These are phyloP conservation scores for Pilasporangium apinafurcum DNA, from an alignment of 352 stramenopile species.

Conservation along the genomic window DNA sequence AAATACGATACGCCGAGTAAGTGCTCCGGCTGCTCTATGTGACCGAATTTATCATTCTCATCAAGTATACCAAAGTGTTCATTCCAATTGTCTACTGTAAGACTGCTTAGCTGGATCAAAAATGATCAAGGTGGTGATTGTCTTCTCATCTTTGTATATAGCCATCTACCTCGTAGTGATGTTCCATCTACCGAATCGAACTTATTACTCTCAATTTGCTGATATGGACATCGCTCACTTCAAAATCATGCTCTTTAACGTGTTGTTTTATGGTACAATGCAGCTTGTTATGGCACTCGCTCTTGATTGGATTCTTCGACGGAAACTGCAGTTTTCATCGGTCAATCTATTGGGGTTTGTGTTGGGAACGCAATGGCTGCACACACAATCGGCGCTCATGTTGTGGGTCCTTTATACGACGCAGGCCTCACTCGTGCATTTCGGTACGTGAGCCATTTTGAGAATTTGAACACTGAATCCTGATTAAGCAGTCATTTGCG, in stretches of 20 bases:
- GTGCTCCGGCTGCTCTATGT: constrained; percentile 19
- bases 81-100: constrained; percentile 23
- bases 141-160: no score
- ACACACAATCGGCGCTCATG: not conserved
- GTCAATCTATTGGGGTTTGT: constrained; percentile 2
- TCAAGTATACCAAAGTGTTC: constrained; percentile 25
- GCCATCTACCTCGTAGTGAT: constrained; percentile 18
- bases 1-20: not conserved
- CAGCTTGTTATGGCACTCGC: not conserved
- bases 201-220: constrained; percentile 22
- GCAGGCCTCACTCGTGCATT: constrained; percentile 5
- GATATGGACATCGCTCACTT: constrained; percentile 4
- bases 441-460: not conserved
- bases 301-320: not conserved
- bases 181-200: constrained; percentile 24
- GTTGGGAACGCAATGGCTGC: constrained; percentile 1
- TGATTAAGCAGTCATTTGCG: not conserved
- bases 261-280: constrained; percentile 1
- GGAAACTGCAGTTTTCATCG: constrained; percentile 3
- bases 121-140: no score
- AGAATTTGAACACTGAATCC: not conserved
- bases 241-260: not conserved
- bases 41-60: constrained; percentile 20
- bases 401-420: not conserved
- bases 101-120: no score